Evolutionary conservation across 2,329 filamentous ascomycete genomes (phyloP), one percentile per base, ranked within the genome.

Genomic region (Phoma sp.): DNA sequence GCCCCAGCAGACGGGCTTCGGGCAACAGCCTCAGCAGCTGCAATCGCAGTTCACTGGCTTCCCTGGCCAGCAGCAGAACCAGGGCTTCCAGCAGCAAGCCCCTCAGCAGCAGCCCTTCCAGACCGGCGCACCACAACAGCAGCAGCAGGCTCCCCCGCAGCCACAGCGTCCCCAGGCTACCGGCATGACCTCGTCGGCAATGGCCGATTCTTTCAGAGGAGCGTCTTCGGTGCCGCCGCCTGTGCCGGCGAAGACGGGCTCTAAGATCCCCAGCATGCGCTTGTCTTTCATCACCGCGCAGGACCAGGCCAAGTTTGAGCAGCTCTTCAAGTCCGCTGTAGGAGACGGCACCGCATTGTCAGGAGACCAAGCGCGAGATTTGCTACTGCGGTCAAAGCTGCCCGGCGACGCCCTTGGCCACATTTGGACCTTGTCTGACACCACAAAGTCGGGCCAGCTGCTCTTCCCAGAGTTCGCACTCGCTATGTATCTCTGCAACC

Each of bases 381-480:
- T 99, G 38, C 80, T 99, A 54, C 72, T 98, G 72, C 87, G 93
- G 53, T 98, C 95, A 11, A 91, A 92, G 71, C 83, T 99, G 38
- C 85, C 93, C 53, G 93, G 95, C 14, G 88, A 92, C 71, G 89
- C 91, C 55, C 80, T 99, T 62, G 95, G 92, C 22, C 90, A 96
- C 65, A 96, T 99, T 67, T 99, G 93, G 93, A 91, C 91, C 18
- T 80, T 99, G 22, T 90, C 92, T 41, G 95, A 99, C 77, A 97
- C 95, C 8, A 99, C 95, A 42, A 93, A 96, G 74, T 95, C 93
- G 11, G 95, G 95, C 40, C 93, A 97, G 75, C 84, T 99, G 29
- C 89, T 97, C 71, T 99, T 99, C 72, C 95, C 95, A 37, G 95
- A 99, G 77, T 99, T 99, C 63, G 95, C 95, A 7, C 82, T 99